A percentile compares a stretch with the other conserved stretches of the same genome.
Evolutionary conservation across 2,329 filamentous ascomycete genomes (phyloP).

Genomic region (Aureobasidium sp.): DNA sequence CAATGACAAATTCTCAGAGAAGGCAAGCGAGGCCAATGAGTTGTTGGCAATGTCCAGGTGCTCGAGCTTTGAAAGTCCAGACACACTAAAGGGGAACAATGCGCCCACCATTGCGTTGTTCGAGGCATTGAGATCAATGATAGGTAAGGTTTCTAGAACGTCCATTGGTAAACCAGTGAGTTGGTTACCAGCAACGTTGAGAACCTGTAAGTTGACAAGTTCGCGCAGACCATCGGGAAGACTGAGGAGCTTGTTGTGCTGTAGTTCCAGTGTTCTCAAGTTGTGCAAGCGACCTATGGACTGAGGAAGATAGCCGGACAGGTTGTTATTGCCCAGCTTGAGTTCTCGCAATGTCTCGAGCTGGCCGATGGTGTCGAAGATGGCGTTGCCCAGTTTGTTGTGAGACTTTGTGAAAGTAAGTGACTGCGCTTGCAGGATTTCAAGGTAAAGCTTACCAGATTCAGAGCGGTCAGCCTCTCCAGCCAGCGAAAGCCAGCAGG

Average conservation of each 20-base stretch:
- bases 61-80: constrained; percentile 53
- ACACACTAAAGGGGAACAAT: constrained; percentile 58
- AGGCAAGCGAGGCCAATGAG: constrained; percentile 51
- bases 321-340: constrained; percentile 69
- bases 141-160: constrained; percentile 57
- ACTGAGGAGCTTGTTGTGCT: constrained; percentile 67
- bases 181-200: constrained; percentile 76
- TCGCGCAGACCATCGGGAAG: constrained; percentile 63
- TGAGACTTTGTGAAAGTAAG: constrained; percentile 52
- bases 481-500: constrained; percentile 71
- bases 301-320: constrained; percentile 61
- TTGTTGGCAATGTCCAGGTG: constrained; percentile 73
- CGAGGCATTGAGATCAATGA: constrained; percentile 66
- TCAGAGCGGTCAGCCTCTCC: constrained; percentile 68
- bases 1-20: constrained; percentile 49
- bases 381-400: constrained; percentile 69
- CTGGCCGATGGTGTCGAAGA: constrained; percentile 66
- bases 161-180: constrained; percentile 66
- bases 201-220: constrained; percentile 61
- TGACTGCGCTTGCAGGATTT: not conserved
- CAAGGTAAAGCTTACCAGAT: constrained; percentile 44
- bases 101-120: constrained; percentile 73
- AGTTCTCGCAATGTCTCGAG: constrained; percentile 69
- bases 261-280: constrained; percentile 75
- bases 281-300: constrained; percentile 58